phyloP scores from a whole-genome alignment of 108 stramenopile species.

The Cafeteria roenbergensis region DNA sequence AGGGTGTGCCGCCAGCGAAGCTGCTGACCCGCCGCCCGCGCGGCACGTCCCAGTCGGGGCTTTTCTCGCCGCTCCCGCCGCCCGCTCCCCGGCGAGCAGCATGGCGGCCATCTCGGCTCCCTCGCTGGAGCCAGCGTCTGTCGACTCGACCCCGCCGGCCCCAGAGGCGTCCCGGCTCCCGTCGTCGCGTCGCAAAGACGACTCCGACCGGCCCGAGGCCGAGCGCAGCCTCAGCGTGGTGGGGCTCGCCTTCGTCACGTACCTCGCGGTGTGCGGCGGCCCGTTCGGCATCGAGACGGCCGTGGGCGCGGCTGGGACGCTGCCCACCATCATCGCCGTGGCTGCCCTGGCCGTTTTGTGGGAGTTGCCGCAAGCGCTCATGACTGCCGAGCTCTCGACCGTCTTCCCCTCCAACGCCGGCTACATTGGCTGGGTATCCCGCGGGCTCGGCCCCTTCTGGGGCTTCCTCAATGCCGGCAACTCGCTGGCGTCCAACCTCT shows the following conservation, averaged over 20 bases:
- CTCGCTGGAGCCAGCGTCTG: too few relatives aligned
- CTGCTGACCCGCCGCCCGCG: too few relatives aligned
- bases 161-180: too few relatives aligned
- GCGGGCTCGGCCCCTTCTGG: neutral
- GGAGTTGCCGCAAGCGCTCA: slow-evolving; percentile 3
- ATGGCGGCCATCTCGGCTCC: too few relatives aligned
- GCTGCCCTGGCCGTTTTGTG: neutral
- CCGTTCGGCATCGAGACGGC: slow-evolving; percentile 10
- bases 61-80: too few relatives aligned
- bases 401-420: neutral
- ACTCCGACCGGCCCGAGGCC: too few relatives aligned
- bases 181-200: too few relatives aligned
- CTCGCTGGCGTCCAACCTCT: neutral
- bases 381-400: slow-evolving; percentile 1
- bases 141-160: too few relatives aligned
- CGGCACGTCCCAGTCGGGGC: too few relatives aligned
- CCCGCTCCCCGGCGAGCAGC: too few relatives aligned
- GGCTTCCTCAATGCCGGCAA: slow-evolving; percentile 2
- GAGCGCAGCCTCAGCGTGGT: slow-evolving; percentile 1
- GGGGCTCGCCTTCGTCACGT: neutral
- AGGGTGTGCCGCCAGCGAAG: too few relatives aligned
- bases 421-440: slow-evolving; percentile 5
- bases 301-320: neutral
- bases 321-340: neutral
- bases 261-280: neutral